Evolutionary conservation across 345 rosid species (phyloP).

Genomic region (Ceriops tagal): DNA sequence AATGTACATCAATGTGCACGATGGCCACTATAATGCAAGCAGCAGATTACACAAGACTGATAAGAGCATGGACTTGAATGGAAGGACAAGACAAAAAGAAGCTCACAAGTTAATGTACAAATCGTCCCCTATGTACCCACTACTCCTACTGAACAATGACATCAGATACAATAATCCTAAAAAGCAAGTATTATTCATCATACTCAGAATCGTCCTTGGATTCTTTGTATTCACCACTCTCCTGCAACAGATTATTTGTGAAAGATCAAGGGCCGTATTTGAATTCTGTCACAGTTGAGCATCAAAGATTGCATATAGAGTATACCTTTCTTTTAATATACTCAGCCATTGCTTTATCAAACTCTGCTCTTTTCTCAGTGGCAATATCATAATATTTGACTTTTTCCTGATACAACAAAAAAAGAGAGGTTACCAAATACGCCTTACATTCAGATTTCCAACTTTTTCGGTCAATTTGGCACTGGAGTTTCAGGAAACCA

Average conservation of each 20-base stretch:
- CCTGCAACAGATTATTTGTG: constrained; percentile 41
- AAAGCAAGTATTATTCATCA: constrained; percentile 33
- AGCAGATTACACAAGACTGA: constrained; percentile 30
- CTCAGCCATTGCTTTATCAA: constrained; percentile 66
- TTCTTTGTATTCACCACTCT: constrained; percentile 58
- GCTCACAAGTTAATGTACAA: constrained; percentile 20
- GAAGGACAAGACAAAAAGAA: constrained; percentile 5
- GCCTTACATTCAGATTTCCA: neutral
- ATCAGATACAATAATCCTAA: constrained; percentile 13
- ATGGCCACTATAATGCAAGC: constrained; percentile 2
- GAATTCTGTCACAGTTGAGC: constrained; percentile 7
- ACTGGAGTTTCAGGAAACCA: neutral
- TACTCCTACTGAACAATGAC: constrained; percentile 19
- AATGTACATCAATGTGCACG: too few relatives aligned
- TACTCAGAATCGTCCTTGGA: constrained; percentile 61
- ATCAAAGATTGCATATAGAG: neutral
- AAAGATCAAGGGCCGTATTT: neutral
- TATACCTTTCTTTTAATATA: constrained; percentile 66
- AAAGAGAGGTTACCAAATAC: constrained; percentile 7
- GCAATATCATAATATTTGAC: constrained; percentile 93
- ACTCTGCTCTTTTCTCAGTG: constrained; percentile 79
- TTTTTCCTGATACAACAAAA: constrained; percentile 53
- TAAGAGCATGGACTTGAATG: constrained; percentile 11
- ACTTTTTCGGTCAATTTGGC: neutral
- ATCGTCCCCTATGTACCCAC: constrained; percentile 7